Conservation (phyloP, 2,329 filamentous ascomycete species). For the Ceratocystis lukuohia region DNA sequence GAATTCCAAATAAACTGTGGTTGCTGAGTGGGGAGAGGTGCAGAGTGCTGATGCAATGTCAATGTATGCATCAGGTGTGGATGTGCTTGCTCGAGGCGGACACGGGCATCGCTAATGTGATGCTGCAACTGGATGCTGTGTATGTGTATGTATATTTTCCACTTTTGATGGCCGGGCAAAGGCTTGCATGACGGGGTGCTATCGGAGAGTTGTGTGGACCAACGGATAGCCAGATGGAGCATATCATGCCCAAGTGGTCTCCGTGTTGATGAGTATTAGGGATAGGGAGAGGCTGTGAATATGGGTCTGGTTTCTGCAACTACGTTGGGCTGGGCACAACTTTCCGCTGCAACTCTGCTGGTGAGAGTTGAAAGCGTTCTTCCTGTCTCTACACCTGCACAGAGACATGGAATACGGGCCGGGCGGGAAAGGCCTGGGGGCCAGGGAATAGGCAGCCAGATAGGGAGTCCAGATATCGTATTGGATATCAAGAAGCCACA, state of each 20-base stretch:
- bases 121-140: not conserved
- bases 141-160: not conserved
- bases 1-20: not conserved
- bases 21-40: not conserved
- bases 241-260: too few relatives aligned
- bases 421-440: not conserved
- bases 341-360: not conserved
- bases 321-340: not conserved
- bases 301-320: too few relatives aligned
- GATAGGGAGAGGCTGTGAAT: too few relatives aligned
- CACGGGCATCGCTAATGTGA: not conserved
- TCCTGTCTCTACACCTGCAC: not conserved
- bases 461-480: not conserved
- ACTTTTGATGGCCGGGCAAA: not conserved
- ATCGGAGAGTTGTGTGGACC: not conserved
- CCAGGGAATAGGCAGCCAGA: not conserved
- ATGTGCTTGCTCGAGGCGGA: not conserved
- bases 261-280: too few relatives aligned
- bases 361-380: not conserved
- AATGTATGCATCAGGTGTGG: conserved; percentile 1
- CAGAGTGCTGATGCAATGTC: not conserved
- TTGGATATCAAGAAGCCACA: not conserved
- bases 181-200: too few relatives aligned
- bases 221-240: too few relatives aligned
- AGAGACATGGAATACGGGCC: not conserved